Percentiles rank a stretch among this genome's conserved stretches.
phyloP scores from a whole-genome alignment of 169 alveolate genomes.

The Theileria annulata region DNA sequence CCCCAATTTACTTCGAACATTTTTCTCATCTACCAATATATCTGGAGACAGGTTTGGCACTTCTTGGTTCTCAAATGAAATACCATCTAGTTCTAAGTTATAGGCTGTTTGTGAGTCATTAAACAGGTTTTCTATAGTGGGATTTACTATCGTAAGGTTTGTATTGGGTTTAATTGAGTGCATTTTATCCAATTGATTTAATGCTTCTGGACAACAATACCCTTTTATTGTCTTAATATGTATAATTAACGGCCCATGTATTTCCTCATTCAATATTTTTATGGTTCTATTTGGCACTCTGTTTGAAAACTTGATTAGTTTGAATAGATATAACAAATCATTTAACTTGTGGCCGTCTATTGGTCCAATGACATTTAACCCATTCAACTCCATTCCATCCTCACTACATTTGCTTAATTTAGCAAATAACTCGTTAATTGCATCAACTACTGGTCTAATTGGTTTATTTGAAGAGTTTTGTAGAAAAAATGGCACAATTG shows the following conservation, averaged over 20 bases:
- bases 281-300: not conserved
- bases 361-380: slow-evolving; percentile 74
- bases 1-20: not conserved
- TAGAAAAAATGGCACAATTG: slow-evolving; percentile 63
- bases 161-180: slow-evolving; percentile 67
- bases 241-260: slow-evolving; percentile 69
- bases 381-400: slow-evolving; percentile 14
- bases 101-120: not conserved
- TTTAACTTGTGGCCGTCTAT: slow-evolving; percentile 79
- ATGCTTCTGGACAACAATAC: slow-evolving; percentile 72
- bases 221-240: slow-evolving; percentile 81
- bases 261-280: slow-evolving; percentile 18
- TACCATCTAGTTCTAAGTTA: not conserved
- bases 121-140: not conserved
- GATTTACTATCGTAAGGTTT: not conserved
- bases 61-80: not conserved
- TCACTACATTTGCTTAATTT: not conserved
- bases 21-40: not conserved
- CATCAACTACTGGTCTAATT: slow-evolving; percentile 31
- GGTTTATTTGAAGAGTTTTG: slow-evolving; percentile 12
- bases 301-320: slow-evolving; percentile 10
- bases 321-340: slow-evolving; percentile 60
- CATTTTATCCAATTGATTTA: slow-evolving; percentile 74
- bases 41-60: not conserved
- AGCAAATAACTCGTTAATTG: slow-evolving; percentile 25